Conservation (phyloP, 345 rosid genomes). For the Populus pruinosa region DNA sequence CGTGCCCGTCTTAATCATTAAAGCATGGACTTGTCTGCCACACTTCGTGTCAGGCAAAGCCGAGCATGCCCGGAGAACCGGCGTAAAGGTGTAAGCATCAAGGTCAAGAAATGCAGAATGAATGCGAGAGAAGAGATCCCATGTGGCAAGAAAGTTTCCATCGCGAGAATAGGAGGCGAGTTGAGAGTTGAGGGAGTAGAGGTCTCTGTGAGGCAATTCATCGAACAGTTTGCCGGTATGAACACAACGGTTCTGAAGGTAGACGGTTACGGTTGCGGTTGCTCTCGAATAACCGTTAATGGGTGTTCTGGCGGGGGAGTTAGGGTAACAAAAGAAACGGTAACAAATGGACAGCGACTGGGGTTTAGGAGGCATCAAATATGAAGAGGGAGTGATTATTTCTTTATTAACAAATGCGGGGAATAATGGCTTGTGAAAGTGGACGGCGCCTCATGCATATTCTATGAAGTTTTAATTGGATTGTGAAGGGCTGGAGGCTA, state of each 20-base stretch:
- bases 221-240: slow-evolving; percentile 38
- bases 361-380: neutral
- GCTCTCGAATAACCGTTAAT: neutral
- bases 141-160: slow-evolving; percentile 42
- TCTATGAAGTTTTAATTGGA: no score
- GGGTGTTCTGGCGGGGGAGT: neutral
- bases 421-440: no score
- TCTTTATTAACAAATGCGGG: no score
- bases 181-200: slow-evolving; percentile 43
- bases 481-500: no score
- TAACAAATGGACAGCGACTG: neutral
- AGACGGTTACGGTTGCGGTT: no score
- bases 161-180: slow-evolving; percentile 43
- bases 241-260: neutral
- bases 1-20: slow-evolving; percentile 58
- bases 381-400: neutral
- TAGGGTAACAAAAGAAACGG: neutral
- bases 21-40: slow-evolving; percentile 71
- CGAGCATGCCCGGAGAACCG: slow-evolving; percentile 62
- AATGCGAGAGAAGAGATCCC: slow-evolving; percentile 49
- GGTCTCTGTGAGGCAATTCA: slow-evolving; percentile 43
- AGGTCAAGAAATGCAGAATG: slow-evolving; percentile 35
- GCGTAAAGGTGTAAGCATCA: slow-evolving; percentile 60
- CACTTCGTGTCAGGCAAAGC: slow-evolving; percentile 36
- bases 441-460: no score